A percentile compares a stretch with the other conserved stretches of the same genome.
These are phyloP conservation scores for Boletus sp. DNA, from an alignment of 768 basidiomycete species.

Conservation along the genomic window DNA sequence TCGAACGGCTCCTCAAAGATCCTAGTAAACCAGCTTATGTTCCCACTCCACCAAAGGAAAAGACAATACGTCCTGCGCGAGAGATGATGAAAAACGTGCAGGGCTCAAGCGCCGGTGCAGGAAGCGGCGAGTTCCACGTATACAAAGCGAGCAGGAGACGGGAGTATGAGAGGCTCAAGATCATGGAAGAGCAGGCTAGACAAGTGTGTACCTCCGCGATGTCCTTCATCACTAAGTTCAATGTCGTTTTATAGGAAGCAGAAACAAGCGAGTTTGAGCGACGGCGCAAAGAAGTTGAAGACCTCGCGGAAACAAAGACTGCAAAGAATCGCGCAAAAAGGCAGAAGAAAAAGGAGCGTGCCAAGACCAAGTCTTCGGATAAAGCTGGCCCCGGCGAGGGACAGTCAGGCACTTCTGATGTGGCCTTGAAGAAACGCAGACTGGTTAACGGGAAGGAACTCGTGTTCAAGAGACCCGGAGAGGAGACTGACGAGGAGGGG, in stretches of 20 bases:
- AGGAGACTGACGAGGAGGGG: constrained; percentile 47
- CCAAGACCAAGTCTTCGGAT: constrained; percentile 43
- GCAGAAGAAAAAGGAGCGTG: constrained; percentile 84
- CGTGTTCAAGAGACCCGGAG: constrained; percentile 51
- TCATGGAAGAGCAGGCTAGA: constrained; percentile 79
- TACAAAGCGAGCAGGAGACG: constrained; percentile 93
- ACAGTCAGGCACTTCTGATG: constrained; percentile 28
- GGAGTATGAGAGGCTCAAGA: constrained; percentile 91
- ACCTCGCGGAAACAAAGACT: constrained; percentile 78
- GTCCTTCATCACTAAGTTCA: background rate
- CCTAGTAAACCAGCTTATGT: constrained; percentile 79
- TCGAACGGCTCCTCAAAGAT: constrained; percentile 87
- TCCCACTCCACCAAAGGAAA: constrained; percentile 79
- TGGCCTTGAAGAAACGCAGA: constrained; percentile 73
- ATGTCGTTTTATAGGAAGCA: constrained; percentile 49
- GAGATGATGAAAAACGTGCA: constrained; percentile 99
- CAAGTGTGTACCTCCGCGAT: constrained; percentile 49
- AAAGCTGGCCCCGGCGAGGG: constrained; percentile 27
- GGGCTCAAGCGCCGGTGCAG: constrained; percentile 95
- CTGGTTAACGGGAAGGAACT: constrained; percentile 77
- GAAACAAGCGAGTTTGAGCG: constrained; percentile 71
- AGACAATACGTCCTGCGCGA: constrained; percentile 72
- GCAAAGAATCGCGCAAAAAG: constrained; percentile 93
- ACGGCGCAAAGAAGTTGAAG: constrained; percentile 68
- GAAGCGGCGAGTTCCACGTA: constrained; percentile 97